Percentiles rank a stretch among this genome's conserved stretches.
Conservation (phyloP, 768 basidiomycete species). For the Rubroboletus satanas region DNA sequence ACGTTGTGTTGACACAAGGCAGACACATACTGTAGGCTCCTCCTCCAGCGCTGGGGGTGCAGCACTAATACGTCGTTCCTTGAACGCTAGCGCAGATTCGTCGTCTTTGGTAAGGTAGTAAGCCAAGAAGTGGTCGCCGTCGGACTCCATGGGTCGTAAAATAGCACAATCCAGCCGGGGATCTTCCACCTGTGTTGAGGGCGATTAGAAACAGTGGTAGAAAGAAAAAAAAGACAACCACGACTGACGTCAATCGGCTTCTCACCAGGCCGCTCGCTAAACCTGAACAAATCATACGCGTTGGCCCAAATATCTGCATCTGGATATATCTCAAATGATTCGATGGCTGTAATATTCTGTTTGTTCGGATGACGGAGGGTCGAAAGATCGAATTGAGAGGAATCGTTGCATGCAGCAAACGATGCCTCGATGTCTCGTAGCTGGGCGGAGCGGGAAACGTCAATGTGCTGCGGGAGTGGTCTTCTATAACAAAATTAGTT, state of each 20-base stretch:
- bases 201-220: not conserved
- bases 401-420: slow-evolving; percentile 52
- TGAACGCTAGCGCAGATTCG: slow-evolving; percentile 63
- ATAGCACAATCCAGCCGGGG: slow-evolving; percentile 83
- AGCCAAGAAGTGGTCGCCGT: slow-evolving; percentile 83
- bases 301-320: slow-evolving; percentile 88
- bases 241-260: slow-evolving; percentile 57
- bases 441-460: slow-evolving; percentile 72
- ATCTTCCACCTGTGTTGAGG: slow-evolving; percentile 55
- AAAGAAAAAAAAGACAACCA: not conserved
- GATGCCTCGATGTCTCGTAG: slow-evolving; percentile 76
- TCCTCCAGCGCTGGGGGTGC: slow-evolving; percentile 46
- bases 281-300: slow-evolving; percentile 82
- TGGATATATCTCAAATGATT: slow-evolving; percentile 79
- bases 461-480: slow-evolving; percentile 49
- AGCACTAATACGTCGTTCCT: slow-evolving; percentile 46
- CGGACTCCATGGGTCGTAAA: slow-evolving; percentile 81
- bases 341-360: slow-evolving; percentile 66
- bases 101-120: slow-evolving; percentile 81
- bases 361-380: slow-evolving; percentile 76
- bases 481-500: slow-evolving; percentile 36
- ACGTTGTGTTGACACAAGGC: not conserved
- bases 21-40: slow-evolving; percentile 49
- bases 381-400: slow-evolving; percentile 56
- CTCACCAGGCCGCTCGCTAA: slow-evolving; percentile 85